Conservation (phyloP, 768 basidiomycete species). For the Cystofilobasidium ferigula region DNA sequence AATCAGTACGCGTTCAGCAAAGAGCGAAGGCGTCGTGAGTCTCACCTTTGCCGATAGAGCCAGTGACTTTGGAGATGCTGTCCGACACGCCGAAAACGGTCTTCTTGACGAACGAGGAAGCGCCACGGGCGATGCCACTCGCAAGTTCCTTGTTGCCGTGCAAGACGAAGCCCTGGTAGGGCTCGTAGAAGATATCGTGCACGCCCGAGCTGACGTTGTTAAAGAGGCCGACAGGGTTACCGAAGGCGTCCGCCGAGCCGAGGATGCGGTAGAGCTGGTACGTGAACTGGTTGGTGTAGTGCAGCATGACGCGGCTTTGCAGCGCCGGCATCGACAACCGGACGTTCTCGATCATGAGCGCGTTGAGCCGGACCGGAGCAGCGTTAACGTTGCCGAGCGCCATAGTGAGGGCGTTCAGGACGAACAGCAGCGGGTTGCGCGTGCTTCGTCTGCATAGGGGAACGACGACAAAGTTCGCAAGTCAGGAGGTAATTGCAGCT, state of each 20-base stretch:
- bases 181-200: conserved; percentile 96
- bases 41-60: conserved; percentile 87
- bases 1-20: background rate
- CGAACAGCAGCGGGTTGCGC: conserved; percentile 82
- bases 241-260: conserved; percentile 87
- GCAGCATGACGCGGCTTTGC: conserved; percentile 69
- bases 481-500: background rate
- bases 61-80: conserved; percentile 94
- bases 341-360: conserved; percentile 87
- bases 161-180: conserved; percentile 91
- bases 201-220: conserved; percentile 97
- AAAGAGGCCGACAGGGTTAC: conserved; percentile 89
- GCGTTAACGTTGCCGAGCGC: conserved; percentile 93
- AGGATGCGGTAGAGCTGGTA: conserved; percentile 91
- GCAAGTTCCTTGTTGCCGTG: conserved; percentile 91
- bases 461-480: background rate
- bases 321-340: conserved; percentile 74
- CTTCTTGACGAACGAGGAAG: conserved; percentile 96
- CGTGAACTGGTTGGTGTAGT: conserved; percentile 85
- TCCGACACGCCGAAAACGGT: conserved; percentile 94
- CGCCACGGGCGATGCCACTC: conserved; percentile 90
- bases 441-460: conserved; percentile 33
- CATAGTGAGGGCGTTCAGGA: conserved; percentile 91
- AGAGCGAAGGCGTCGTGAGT: too few species aligned
- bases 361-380: conserved; percentile 86